Base-by-base conservation (phyloP, 2,329 filamentous ascomycete species). In the Penicillium nordicum region DNA sequence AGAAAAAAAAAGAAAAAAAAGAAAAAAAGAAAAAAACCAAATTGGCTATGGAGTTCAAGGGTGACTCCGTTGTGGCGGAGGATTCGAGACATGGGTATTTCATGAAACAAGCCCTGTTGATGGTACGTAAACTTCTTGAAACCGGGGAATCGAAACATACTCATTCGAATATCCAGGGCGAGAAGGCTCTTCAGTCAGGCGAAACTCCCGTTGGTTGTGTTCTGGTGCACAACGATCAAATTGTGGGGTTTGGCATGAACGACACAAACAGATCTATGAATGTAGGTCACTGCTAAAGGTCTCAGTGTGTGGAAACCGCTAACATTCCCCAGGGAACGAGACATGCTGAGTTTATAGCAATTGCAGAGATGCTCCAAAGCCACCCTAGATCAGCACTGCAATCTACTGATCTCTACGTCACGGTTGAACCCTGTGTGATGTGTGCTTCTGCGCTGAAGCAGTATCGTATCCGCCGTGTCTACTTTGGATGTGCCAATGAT, bases 371-470 rank as follows among this genome's bases (percentile, higher is more conserved):
- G 63, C 78, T 89, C 44, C 77, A 82, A 23, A 81, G 80, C 50
- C 82, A 94, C 63, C 82, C 88, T 51, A 82, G 84, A 34, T 82
- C 81, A 12, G 84, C 93, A 60, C 80, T 97, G 64, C 80, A 79
- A 38, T 84, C 92, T 62, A 88, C 86, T 10, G 86, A 88, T 68
- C 84, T 99, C 50, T 99, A 99, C 74, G 94, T 99, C 47, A 99
- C 94, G 0, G 93, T 99, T 52, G 95, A 99, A 76, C 94, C 94
- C 5, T 99, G 94, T 74, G 91, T 99, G 77, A 99, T 99, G 94
- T 99, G 94, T 72, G 94, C 94, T 12, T 95, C 92, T 7, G 85
- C 95, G 51, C 82, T 99, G 49, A 86, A 92, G 50, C 95, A 99
- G 74, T 88, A 95, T 62, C 84, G 86, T 14, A 92, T 99, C 74